Percentiles rank a stretch among this genome's conserved stretches.
Conservation (phyloP, 2,329 filamentous ascomycete genomes). For the Trematosphaeria pertusa region DNA sequence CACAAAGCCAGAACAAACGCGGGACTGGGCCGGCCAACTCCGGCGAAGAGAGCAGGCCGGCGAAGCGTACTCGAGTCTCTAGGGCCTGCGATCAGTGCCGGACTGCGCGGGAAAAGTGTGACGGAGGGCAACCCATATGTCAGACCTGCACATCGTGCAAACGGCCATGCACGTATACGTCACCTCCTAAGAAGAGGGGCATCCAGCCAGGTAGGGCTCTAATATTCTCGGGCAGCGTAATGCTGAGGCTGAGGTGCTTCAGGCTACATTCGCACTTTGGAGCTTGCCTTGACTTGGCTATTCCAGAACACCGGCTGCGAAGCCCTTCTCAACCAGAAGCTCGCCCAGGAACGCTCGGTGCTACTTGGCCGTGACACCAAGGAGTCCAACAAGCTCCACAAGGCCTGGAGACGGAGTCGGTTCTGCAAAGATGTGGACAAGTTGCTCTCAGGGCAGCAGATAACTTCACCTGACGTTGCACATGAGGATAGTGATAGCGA, state of each 20-base stretch:
- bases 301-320: constrained; percentile 69
- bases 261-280: constrained; percentile 77
- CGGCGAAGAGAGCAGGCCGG: constrained; percentile 25
- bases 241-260: neutral
- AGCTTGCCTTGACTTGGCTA: constrained; percentile 71
- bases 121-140: constrained; percentile 71
- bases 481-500: constrained; percentile 36
- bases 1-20: too few relatives aligned
- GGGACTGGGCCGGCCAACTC: too few relatives aligned
- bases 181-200: constrained; percentile 76
- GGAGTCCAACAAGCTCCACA: constrained; percentile 65
- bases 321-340: constrained; percentile 61
- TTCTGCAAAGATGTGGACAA: constrained; percentile 69
- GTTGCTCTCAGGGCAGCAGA: constrained; percentile 59
- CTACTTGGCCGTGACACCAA: constrained; percentile 61
- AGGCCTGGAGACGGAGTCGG: constrained; percentile 67
- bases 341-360: constrained; percentile 58
- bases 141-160: constrained; percentile 70
- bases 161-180: constrained; percentile 73
- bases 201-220: constrained; percentile 64
- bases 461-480: constrained; percentile 34
- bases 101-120: constrained; percentile 73
- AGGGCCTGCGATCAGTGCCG: constrained; percentile 74
- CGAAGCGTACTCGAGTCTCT: constrained; percentile 68
- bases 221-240: neutral